Percentiles rank a stretch among this genome's conserved stretches.
Conservation (phyloP, 257 asterid genomes). For the Solanum arcanum region DNA sequence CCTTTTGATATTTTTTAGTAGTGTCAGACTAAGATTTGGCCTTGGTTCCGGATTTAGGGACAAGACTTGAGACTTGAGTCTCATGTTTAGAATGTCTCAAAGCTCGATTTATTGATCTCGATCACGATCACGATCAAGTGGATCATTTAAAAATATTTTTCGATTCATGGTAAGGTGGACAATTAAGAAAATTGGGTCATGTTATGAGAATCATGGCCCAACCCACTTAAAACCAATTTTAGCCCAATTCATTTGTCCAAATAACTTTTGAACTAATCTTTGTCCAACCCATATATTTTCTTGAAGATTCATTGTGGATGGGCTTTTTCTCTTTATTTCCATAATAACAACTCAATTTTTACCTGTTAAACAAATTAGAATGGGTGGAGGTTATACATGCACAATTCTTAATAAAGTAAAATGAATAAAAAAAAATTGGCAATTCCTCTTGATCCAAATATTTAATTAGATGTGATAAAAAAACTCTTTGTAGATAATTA, state of each 20-base stretch:
- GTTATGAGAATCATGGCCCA: background rate
- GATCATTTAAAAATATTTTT: too few relatives aligned
- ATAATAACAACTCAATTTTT: background rate
- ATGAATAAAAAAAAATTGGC: background rate
- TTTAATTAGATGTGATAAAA: background rate
- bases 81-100: background rate
- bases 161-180: too few relatives aligned
- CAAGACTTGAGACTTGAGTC: background rate
- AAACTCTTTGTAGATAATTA: background rate
- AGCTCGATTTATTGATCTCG: background rate
- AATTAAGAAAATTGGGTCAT: too few relatives aligned
- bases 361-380: background rate
- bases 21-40: background rate
- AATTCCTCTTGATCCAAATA: background rate
- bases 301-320: background rate
- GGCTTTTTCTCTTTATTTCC: background rate
- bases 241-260: background rate
- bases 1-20: background rate
- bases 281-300: background rate
- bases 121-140: background rate
- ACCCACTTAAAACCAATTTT: background rate
- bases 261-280: background rate
- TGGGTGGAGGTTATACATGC: background rate
- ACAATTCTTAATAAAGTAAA: background rate
- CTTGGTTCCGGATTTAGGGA: background rate